Evolutionary conservation across 768 basidiomycete species (phyloP), one percentile per base, ranked within the genome.

Genomic region (Panus rudis): DNA sequence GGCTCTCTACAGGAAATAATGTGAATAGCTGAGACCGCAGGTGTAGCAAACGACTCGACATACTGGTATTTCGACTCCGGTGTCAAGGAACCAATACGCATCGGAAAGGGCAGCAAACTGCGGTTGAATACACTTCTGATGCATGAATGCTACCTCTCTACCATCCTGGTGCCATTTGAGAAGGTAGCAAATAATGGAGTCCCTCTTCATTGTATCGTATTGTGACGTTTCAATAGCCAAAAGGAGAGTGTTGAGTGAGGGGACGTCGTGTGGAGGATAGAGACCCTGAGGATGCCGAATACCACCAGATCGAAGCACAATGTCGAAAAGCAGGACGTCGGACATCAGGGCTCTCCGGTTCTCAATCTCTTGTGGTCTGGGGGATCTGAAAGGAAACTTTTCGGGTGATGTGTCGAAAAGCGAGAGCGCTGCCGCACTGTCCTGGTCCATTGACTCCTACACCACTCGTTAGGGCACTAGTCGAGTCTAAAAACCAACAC

Each of bases 71-170:
- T 79, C 67, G n/a, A 71, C 67, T 10, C 83, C 84, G 2, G 76
- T 71, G 62, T 92, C 89, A 46, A 92, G 64, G 58, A 77, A 65
- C 83, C 84, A 92, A 64, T 91, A 91, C 55, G 89, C 88, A 64
- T 87, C 82, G n/a, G 84, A 76, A 37, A 91, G 71, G 4, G 72
- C 65, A 6, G 73, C 68, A 54, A 89, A 90, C 52, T 89, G 88
- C 3, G 85, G 81, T 4, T 84, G 79, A 47, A 92, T 81, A 52
- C 73, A 77, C 22, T 72, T 64, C n/a, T 59, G 76, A 60, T 60
- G 67, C 41, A 56, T 65, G 62, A 67, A 86, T 68, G 47, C 60
- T 53, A 48, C 69, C 56, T 70, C 84, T 66, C 57, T 71, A 4
- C 75, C 72, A 56, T 88, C 84, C 53, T 74, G 68, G 46, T 83